Conservation (phyloP, 78 protist genomes). For the Carpediemonas membranifera region DNA sequence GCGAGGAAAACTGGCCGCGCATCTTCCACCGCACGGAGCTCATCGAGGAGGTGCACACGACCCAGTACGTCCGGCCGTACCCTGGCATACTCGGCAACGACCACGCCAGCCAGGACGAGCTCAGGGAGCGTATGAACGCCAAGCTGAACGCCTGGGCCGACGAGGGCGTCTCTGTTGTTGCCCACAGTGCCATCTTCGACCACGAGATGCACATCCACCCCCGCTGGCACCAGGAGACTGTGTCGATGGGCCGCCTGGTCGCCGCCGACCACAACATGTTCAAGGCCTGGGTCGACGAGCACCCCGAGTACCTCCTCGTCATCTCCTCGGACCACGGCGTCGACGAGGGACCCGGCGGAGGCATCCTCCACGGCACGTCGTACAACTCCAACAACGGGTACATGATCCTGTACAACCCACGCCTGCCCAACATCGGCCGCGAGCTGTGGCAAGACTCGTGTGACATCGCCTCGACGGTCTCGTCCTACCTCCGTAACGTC, state of each 20-base stretch:
- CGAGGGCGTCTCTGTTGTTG: neutral
- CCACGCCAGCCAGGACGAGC: neutral
- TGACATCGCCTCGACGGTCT: no score
- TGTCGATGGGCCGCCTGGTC: no score
- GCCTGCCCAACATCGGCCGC: no score
- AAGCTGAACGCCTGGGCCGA: neutral
- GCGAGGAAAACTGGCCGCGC: neutral
- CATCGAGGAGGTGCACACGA: neutral
- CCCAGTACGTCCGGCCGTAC: neutral
- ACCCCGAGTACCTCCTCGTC: neutral
- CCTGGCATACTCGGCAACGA: neutral
- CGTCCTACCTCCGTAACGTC: no score
- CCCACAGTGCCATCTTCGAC: slow-evolving; percentile 7
- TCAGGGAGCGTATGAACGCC: no score
- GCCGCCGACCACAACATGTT: neutral
- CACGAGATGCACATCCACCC: neutral
- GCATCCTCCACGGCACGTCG: neutral
- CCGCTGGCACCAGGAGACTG: no score
- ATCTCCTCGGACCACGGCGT: no score
- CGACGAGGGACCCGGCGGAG: neutral
- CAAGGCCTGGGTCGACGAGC: neutral
- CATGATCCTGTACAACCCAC: no score
- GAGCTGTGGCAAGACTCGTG: no score
- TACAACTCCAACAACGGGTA: neutral
- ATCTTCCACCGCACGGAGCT: neutral